Percentiles rank a stretch among this genome's conserved stretches.
These are phyloP conservation scores for Pelargonium fulgidum DNA, from an alignment of 441 rosid genomes.

Conservation along the genomic window DNA sequence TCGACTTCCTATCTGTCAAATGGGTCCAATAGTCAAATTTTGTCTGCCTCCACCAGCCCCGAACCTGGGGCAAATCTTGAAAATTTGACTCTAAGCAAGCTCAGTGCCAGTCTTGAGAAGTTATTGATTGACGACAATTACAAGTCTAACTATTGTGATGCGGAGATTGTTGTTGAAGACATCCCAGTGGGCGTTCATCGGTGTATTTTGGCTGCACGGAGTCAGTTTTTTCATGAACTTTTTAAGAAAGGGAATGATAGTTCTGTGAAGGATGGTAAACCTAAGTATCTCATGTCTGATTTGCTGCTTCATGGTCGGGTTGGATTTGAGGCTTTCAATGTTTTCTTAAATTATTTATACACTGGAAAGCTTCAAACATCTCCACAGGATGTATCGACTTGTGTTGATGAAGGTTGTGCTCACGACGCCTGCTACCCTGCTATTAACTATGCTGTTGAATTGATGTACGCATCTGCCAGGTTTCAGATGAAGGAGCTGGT, in stretches of 20 bases:
- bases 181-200: slow-evolving; percentile 27
- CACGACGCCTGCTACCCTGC: slow-evolving; percentile 33
- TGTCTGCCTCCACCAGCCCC: slow-evolving; percentile 1
- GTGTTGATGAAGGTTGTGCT: slow-evolving; percentile 22
- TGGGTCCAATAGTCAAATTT: slow-evolving; percentile 13
- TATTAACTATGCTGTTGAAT: slow-evolving; percentile 27
- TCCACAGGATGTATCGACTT: slow-evolving; percentile 27
- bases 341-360: slow-evolving; percentile 29
- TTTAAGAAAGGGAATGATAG: slow-evolving; percentile 18
- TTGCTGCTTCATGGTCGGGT: slow-evolving; percentile 27
- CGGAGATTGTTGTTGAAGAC: slow-evolving; percentile 28
- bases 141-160: slow-evolving; percentile 24
- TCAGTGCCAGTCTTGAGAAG: slow-evolving; percentile 28
- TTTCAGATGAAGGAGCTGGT: slow-evolving; percentile 32
- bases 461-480: slow-evolving; percentile 32
- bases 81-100: slow-evolving; percentile 27
- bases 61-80: slow-evolving; percentile 24
- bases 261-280: slow-evolving; percentile 16
- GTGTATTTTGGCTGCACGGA: slow-evolving; percentile 32
- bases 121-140: slow-evolving; percentile 19
- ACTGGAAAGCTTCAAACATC: slow-evolving; percentile 28
- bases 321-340: slow-evolving; percentile 29
- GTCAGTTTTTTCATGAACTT: slow-evolving; percentile 27
- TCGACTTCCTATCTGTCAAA: slow-evolving; percentile 25
- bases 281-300: slow-evolving; percentile 25